These are phyloP conservation scores for Sanghuangporus baumii DNA, from an alignment of 1,284 basidiomycete species.

Conservation along the genomic window DNA sequence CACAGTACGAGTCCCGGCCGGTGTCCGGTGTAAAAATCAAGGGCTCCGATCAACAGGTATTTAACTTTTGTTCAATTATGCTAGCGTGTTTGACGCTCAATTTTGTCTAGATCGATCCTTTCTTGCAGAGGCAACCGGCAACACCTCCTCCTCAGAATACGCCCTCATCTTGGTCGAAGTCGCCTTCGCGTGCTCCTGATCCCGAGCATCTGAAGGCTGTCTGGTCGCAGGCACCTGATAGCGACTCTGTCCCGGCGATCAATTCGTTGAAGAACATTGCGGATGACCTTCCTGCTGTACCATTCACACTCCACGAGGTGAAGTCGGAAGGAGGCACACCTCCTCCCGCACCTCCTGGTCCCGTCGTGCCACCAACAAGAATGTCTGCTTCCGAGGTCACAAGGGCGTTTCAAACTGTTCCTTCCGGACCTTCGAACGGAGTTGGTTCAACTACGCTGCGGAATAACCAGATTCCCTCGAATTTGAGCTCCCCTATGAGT, in stretches of 20 bases:
- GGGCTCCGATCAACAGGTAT: slow-evolving; percentile 6
- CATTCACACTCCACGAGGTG: slow-evolving; percentile 72
- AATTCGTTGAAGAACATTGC: slow-evolving; percentile 76
- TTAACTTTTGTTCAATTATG: neutral
- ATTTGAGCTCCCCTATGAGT: slow-evolving; percentile 26
- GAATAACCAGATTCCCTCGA: slow-evolving; percentile 6
- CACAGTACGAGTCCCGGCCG: neutral
- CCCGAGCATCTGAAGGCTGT: slow-evolving; percentile 76
- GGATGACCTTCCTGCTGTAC: slow-evolving; percentile 69
- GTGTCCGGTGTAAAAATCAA: neutral
- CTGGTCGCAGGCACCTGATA: slow-evolving; percentile 74
- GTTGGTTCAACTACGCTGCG: slow-evolving; percentile 2
- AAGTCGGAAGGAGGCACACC: slow-evolving; percentile 78
- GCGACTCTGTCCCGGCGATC: slow-evolving; percentile 53
- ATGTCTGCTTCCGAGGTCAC: slow-evolving; percentile 78
- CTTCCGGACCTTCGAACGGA: slow-evolving; percentile 40
- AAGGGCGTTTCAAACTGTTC: slow-evolving; percentile 77
- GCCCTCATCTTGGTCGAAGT: slow-evolving; percentile 48
- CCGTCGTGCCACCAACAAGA: slow-evolving; percentile 48
- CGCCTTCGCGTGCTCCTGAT: slow-evolving; percentile 63
- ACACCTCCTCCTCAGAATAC: slow-evolving; percentile 20
- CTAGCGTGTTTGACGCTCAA: neutral
- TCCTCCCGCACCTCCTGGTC: slow-evolving; percentile 42
- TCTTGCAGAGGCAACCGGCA: slow-evolving; percentile 5
- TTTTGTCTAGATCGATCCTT: slow-evolving; percentile 7